Evolutionary conservation across 2,329 filamentous ascomycete species (phyloP).

Genomic region (Aspergillus pseudoglaucus): DNA sequence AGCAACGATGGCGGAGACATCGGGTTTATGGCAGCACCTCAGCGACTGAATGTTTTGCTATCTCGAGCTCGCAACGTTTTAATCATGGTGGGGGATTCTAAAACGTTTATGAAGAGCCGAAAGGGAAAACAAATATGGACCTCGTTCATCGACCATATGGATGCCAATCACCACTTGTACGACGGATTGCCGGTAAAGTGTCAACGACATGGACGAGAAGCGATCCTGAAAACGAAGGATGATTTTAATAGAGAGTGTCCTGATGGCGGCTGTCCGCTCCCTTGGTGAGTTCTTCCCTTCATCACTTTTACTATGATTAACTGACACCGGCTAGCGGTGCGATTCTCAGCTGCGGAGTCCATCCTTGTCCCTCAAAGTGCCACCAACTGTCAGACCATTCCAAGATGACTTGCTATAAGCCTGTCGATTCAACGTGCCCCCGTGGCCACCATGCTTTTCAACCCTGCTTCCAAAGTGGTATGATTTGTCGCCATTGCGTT

Average conservation of each 20-base stretch:
- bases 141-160: slow-evolving; percentile 52
- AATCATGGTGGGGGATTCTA: slow-evolving; percentile 63
- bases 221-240: slow-evolving; percentile 42
- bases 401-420: slow-evolving; percentile 42
- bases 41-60: slow-evolving; percentile 64
- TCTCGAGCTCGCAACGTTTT: slow-evolving; percentile 60
- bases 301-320: neutral
- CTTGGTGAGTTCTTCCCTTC: slow-evolving; percentile 46
- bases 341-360: slow-evolving; percentile 51
- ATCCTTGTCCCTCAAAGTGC: slow-evolving; percentile 55
- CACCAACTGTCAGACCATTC: slow-evolving; percentile 58
- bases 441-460: slow-evolving; percentile 46
- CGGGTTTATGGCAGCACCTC: slow-evolving; percentile 61
- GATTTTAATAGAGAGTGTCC: slow-evolving; percentile 60
- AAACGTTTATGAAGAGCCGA: slow-evolving; percentile 56
- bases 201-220: slow-evolving; percentile 50
- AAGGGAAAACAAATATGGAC: slow-evolving; percentile 55
- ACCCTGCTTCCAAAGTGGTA: slow-evolving; percentile 39
- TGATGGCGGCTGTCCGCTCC: slow-evolving; percentile 61
- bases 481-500: slow-evolving; percentile 47
- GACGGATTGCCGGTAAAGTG: slow-evolving; percentile 58
- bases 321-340: slow-evolving; percentile 29
- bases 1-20: slow-evolving; percentile 60
- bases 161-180: slow-evolving; percentile 46
- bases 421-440: slow-evolving; percentile 45